A percentile compares a stretch with the other conserved stretches of the same genome.
Evolutionary conservation across 306 rosid genomes (phyloP).

Genomic region (Hippophae rhamnoides): DNA sequence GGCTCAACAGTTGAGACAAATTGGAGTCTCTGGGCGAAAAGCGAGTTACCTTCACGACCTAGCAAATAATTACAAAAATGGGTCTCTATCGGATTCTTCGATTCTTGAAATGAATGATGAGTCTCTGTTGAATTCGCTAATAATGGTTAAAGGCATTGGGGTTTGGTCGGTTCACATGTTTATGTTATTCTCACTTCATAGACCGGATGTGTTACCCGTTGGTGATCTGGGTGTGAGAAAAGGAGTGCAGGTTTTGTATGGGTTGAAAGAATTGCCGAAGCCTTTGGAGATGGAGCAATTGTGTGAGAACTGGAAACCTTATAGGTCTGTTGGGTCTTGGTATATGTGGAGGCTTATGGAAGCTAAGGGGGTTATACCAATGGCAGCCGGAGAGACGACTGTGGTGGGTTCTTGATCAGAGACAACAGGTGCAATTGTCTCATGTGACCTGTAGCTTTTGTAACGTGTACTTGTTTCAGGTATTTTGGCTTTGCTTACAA

Average conservation of each 20-base stretch:
- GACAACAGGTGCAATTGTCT: neutral
- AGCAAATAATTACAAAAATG: slow-evolving; percentile 38
- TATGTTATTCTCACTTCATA: slow-evolving; percentile 62
- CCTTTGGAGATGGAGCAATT: slow-evolving; percentile 51
- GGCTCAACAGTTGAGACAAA: slow-evolving; percentile 31
- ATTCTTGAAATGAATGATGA: slow-evolving; percentile 68
- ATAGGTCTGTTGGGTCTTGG: slow-evolving; percentile 73
- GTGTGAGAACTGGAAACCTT: slow-evolving; percentile 73
- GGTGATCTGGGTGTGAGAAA: slow-evolving; percentile 68
- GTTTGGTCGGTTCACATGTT: slow-evolving; percentile 89
- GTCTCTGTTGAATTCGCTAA: slow-evolving; percentile 30
- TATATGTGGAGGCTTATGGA: slow-evolving; percentile 72
- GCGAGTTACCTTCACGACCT: slow-evolving; percentile 63
- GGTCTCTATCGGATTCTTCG: slow-evolving; percentile 41
- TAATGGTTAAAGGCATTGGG: slow-evolving; percentile 65
- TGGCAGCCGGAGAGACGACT: slow-evolving; percentile 4
- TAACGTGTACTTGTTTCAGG: neutral
- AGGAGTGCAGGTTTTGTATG: slow-evolving; percentile 58
- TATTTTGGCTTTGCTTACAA: neutral
- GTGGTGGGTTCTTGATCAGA: neutral
- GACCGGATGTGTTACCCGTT: slow-evolving; percentile 72
- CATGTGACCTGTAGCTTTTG: neutral
- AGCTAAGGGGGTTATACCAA: slow-evolving; percentile 31
- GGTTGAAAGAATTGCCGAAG: slow-evolving; percentile 51
- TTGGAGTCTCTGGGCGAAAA: slow-evolving; percentile 68